These are phyloP conservation scores for Sphaerulina musiva DNA, from an alignment of 2,329 filamentous ascomycete species.

Conservation along the genomic window DNA sequence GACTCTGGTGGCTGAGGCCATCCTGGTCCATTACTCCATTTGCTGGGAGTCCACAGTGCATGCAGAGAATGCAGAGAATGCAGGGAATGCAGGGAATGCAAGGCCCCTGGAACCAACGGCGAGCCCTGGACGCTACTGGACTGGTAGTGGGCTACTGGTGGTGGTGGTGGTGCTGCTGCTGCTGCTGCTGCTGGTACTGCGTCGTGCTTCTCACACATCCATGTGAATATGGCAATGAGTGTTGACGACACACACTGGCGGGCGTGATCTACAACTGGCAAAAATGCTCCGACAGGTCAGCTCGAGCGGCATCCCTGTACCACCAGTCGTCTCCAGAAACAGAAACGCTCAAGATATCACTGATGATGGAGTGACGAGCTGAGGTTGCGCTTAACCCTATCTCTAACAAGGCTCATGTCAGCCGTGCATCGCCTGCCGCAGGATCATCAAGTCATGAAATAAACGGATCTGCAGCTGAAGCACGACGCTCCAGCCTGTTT, in stretches of 20 bases:
- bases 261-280: slow-evolving; percentile 10
- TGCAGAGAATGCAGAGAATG: slow-evolving; percentile 3
- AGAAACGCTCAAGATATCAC: slow-evolving; percentile 24
- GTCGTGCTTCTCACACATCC: slow-evolving; percentile 7
- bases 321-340: slow-evolving; percentile 18
- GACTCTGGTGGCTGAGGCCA: slow-evolving; percentile 9
- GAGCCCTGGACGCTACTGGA: neutral
- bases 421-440: slow-evolving; percentile 22
- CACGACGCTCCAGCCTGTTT: slow-evolving; percentile 22
- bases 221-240: slow-evolving; percentile 2
- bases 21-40: neutral
- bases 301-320: slow-evolving; percentile 12
- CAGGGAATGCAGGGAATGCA: neutral
- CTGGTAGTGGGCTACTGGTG: too few species aligned
- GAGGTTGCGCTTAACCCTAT: slow-evolving; percentile 8
- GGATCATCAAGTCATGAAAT: slow-evolving; percentile 17
- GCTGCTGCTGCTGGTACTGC: neutral
- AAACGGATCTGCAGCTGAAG: slow-evolving; percentile 20
- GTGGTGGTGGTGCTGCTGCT: too few species aligned
- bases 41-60: slow-evolving; percentile 5
- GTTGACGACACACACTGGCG: slow-evolving; percentile 7
- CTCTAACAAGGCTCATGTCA: slow-evolving; percentile 20
- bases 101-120: slow-evolving; percentile 3
- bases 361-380: slow-evolving; percentile 14
- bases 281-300: slow-evolving; percentile 14